Base-by-base conservation (phyloP, 257 asterid species). In the Echites panduratus region DNA sequence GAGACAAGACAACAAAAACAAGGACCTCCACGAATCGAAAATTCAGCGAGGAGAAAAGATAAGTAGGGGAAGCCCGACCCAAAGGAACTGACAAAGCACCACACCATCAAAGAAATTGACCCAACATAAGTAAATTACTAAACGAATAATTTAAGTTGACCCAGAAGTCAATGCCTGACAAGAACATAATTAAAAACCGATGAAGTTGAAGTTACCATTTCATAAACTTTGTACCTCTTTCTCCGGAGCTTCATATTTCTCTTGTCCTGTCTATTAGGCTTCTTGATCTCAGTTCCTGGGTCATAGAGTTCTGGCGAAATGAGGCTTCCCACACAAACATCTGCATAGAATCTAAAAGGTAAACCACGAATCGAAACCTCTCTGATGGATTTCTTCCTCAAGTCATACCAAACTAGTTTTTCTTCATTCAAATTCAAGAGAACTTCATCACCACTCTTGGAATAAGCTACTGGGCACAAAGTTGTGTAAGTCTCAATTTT, bases 321-420 rank as follows among this genome's bases (percentile, higher is more conserved):
- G 27, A 87, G 84, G 53, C 83, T 85, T 17, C 59, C 81, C 45
- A 85, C 76, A 45, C 70, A 75, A 66, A 77, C 70, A 43, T 82
- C 77, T 0, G 83, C 80, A 75, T 84, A 75, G 57, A 87, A 81
- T 29, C 49, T 57, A 10, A 47, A 54, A 32, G 80, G 76, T 44
- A 78, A 43, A 19, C 86, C 79, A 5, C 11, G 48, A 4, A 76
- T 75, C 17, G 56, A 14, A 20, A 82, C 74, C 17, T 78, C 66
- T 11, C 70, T 72, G 35, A 70, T 58, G 0, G 53, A 59, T 53
- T 70, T 75, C 66, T 45, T 78, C 76, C 40, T 79, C 59, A 83
- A 52, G 73, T 80, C 72, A 68, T 77, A 87, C 86, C 86, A 83
- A 50, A 75, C 69, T 14, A 85, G 81, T 74, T 68, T 75, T 35